These are phyloP conservation scores for Ogataea chonburiensis DNA, from an alignment of 805 yeast genomes.

Conservation along the genomic window DNA sequence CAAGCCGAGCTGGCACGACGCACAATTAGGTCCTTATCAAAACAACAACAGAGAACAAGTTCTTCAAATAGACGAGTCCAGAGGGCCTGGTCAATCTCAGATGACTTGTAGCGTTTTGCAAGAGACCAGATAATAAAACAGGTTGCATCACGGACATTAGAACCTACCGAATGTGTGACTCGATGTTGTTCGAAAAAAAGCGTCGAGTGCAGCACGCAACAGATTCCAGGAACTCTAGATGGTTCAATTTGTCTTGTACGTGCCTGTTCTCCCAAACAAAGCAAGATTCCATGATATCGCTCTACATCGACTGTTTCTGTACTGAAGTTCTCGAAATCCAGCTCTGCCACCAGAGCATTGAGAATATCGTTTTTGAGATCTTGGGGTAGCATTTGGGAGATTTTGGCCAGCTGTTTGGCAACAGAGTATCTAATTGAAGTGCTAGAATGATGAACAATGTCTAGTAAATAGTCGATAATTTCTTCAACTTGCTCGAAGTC, in stretches of 20 bases:
- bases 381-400: conserved; percentile 35
- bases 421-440: conserved; percentile 60
- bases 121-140: conserved; percentile 85
- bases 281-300: conserved; percentile 56
- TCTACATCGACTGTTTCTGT: conserved; percentile 39
- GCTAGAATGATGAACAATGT: conserved; percentile 45
- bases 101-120: conserved; percentile 39
- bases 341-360: conserved; percentile 32
- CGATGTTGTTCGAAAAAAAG: conserved; percentile 59
- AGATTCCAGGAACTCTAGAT: conserved; percentile 25
- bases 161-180: conserved; percentile 53
- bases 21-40: conserved; percentile 72
- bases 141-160: conserved; percentile 78
- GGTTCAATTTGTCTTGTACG: conserved; percentile 22
- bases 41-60: conserved; percentile 53
- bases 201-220: conserved; percentile 43
- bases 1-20: conserved; percentile 86
- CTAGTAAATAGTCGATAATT: conserved; percentile 48
- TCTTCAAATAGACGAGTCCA: conserved; percentile 31
- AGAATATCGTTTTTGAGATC: conserved; percentile 45
- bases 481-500: conserved; percentile 44
- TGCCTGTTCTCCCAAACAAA: conserved; percentile 52
- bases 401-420: conserved; percentile 62
- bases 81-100: conserved; percentile 21
- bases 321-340: conserved; percentile 33